Percentiles rank a stretch among this genome's conserved stretches.
Evolutionary conservation across 2,329 filamentous ascomycete genomes (phyloP).

Genomic region (Endothia cerciana): DNA sequence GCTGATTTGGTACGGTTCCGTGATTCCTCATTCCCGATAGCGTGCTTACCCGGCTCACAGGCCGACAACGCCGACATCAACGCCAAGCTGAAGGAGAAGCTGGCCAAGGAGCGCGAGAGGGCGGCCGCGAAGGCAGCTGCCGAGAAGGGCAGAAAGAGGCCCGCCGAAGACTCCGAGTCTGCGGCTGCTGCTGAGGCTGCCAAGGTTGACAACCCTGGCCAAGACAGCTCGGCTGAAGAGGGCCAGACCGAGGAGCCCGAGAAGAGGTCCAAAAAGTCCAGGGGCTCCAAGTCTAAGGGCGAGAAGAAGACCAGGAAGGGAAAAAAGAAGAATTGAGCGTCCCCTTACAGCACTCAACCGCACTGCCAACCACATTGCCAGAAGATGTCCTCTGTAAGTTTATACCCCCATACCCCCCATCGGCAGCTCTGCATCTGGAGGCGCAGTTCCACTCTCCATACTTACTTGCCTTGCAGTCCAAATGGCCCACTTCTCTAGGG

Average conservation of each 20-base stretch:
- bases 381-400: neutral
- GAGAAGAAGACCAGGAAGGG: slow-evolving; percentile 41
- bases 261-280: slow-evolving; percentile 54
- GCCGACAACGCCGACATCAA: slow-evolving; percentile 57
- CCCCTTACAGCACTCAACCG: neutral
- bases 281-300: slow-evolving; percentile 47
- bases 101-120: slow-evolving; percentile 56
- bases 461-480: neutral
- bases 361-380: neutral
- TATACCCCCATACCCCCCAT: no score
- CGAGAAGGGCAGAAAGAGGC: slow-evolving; percentile 40
- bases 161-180: slow-evolving; percentile 33
- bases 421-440: neutral
- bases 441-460: neutral
- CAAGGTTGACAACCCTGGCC: slow-evolving; percentile 27
- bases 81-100: slow-evolving; percentile 57
- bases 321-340: slow-evolving; percentile 33
- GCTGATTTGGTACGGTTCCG: slow-evolving; percentile 67
- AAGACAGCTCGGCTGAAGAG: slow-evolving; percentile 21
- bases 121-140: slow-evolving; percentile 37
- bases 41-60: slow-evolving; percentile 35
- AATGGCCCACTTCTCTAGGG: neutral
- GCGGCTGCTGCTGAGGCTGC: slow-evolving; percentile 28
- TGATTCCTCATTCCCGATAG: neutral
- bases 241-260: slow-evolving; percentile 44